These are phyloP conservation scores for Trichoderma koningii DNA, from an alignment of 2,329 filamentous ascomycete species.

Conservation along the genomic window DNA sequence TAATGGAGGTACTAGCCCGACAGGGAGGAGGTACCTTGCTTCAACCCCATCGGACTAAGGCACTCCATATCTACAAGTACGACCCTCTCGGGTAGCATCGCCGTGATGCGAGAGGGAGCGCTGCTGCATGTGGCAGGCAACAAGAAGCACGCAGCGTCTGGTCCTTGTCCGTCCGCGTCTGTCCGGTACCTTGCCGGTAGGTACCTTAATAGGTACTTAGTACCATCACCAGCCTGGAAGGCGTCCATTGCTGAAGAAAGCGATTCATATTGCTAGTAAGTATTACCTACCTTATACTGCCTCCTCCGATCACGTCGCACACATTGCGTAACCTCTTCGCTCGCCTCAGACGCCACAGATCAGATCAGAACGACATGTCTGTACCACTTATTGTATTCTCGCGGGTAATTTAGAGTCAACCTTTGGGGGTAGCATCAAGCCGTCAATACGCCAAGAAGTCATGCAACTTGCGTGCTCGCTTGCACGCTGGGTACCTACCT, in stretches of 20 bases:
- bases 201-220: too few relatives aligned
- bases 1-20: neutral
- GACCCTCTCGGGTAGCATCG: constrained; percentile 5
- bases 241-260: neutral
- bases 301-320: neutral
- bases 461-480: constrained; percentile 1
- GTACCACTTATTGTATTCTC: too few relatives aligned
- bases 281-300: neutral
- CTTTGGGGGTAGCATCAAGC: too few relatives aligned
- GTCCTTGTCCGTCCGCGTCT: too few relatives aligned
- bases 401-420: too few relatives aligned
- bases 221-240: neutral
- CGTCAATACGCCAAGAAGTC: neutral
- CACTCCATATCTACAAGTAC: neutral
- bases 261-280: neutral
- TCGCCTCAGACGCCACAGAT: neutral
- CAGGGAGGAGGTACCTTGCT: neutral
- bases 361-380: neutral
- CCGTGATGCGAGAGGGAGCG: neutral
- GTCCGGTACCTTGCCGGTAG: neutral
- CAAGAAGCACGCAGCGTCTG: neutral
- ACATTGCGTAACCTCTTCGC: neutral
- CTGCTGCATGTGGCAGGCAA: neutral
- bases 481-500: neutral
- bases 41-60: constrained; percentile 4